Evolutionary conservation across 768 basidiomycete genomes (phyloP).

Genomic region (Tricholoma flavovirens): DNA sequence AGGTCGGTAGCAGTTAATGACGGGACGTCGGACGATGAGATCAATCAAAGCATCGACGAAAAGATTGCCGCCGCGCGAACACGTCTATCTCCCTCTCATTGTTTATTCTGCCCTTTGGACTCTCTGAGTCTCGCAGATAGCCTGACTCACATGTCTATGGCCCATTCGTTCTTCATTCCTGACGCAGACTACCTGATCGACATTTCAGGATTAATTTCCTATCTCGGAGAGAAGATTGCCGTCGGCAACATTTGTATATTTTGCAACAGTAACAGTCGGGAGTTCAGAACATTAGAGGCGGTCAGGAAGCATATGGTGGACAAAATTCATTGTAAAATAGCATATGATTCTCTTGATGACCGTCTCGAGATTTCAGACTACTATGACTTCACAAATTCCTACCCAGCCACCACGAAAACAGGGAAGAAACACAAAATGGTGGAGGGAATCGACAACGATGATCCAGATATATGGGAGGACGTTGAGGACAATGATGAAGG

Average conservation of each 20-base stretch:
- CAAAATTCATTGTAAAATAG: slow-evolving; percentile 95
- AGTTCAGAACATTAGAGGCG: slow-evolving; percentile 80
- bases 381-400: slow-evolving; percentile 86
- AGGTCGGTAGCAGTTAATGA: slow-evolving; percentile 18
- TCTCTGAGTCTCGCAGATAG: slow-evolving; percentile 54
- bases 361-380: slow-evolving; percentile 85
- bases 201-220: slow-evolving; percentile 69
- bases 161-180: slow-evolving; percentile 94
- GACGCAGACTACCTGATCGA: slow-evolving; percentile 90
- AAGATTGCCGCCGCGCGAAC: slow-evolving; percentile 69
- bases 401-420: slow-evolving; percentile 45
- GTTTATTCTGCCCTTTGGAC: slow-evolving; percentile 77
- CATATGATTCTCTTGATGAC: slow-evolving; percentile 77
- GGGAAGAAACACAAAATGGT: slow-evolving; percentile 19
- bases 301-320: slow-evolving; percentile 94
- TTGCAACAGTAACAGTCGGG: slow-evolving; percentile 78
- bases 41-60: slow-evolving; percentile 58
- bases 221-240: slow-evolving; percentile 90
- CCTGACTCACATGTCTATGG: slow-evolving; percentile 79
- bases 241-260: slow-evolving; percentile 91
- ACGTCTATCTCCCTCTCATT: slow-evolving; percentile 56
- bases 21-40: slow-evolving; percentile 39
- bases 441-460: slow-evolving; percentile 8
- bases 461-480: slow-evolving; percentile 30
- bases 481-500: slow-evolving; percentile 35